Base-by-base conservation (phyloP, 352 stramenopile genomes). In the Nothophytophthora sp. region DNA sequence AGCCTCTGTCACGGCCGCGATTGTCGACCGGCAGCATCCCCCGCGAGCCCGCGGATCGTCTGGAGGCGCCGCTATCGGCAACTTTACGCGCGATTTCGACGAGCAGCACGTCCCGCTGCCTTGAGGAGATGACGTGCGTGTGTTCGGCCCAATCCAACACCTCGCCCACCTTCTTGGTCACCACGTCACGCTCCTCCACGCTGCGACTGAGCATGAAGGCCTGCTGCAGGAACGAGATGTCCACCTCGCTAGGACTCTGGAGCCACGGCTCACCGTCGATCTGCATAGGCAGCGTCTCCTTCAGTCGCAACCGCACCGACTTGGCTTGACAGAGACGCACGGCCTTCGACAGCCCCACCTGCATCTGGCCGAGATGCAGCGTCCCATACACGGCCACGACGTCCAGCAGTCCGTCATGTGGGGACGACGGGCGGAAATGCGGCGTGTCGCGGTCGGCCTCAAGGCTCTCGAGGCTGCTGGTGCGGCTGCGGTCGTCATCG, bases 201-300 rank as follows among this genome's bases (percentile, higher is more conserved):
- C 79, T 89, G 20, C 77, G 76, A 18, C 77, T 87, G 15, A 94
- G 77, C 83, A 94, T 94, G 60, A 92, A 90, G 9, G 83, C 79
- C 55, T 94, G 77, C 41, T 95, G 79, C 35, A 90, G 73, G 58
- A 86, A 92, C 15, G 75, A 73, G 39, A 98, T 89, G 19, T 81
- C 63, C 30, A 98, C 61, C 9, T 83, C 81, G 29, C 84, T 92
- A 15, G 70, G 69, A 27, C 68, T 75, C 63, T 98, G 94, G 50
- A 87, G 71, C 94, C 94, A 98, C 15, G 95, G 95, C 70, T 99
- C 95, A 8, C 95, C 95, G 56, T 99, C 95, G 32, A 99, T 92
- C 63, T 99, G 95, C 33, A 98, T 54, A 2, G 83, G 81, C 6
- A 92, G 45, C 5, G 65, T 86, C 42, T 91, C 79, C 15, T 81